Conservation (phyloP, 2,329 filamentous ascomycete genomes). For the Talaromyces sp. region DNA sequence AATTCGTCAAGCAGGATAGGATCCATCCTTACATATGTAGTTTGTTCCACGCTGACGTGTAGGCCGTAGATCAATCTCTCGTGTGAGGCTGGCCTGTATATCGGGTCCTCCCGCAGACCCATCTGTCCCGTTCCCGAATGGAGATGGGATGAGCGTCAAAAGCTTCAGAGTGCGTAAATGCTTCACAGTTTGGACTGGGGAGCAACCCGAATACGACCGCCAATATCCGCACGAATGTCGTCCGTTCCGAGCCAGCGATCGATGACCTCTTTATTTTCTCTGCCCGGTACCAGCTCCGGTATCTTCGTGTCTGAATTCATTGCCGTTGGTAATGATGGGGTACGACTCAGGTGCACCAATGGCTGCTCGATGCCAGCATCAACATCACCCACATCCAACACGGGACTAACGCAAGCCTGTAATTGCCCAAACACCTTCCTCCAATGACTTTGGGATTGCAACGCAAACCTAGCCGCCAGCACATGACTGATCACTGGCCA, state of each 20-base stretch:
- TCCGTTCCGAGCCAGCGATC: constrained; percentile 9
- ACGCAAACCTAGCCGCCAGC: constrained; percentile 4
- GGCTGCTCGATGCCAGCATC: not conserved
- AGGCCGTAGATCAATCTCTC: not conserved
- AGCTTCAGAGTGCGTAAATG: not conserved
- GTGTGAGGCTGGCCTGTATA: not conserved
- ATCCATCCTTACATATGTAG: not conserved
- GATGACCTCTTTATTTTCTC: constrained; percentile 4
- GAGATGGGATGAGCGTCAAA: not conserved
- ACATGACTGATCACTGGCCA: constrained; percentile 13
- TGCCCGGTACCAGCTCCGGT: constrained; percentile 6
- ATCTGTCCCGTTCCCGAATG: not conserved
- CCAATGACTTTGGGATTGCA: constrained; percentile 11
- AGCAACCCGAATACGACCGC: not conserved
- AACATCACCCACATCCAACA: constrained; percentile 15
- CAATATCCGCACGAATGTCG: not conserved
- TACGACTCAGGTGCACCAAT: constrained; percentile 15
- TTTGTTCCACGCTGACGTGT: not conserved
- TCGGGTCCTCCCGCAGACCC: not conserved
- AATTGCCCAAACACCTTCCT: constrained; percentile 10
- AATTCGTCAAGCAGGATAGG: not conserved
- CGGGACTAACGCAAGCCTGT: constrained; percentile 15
- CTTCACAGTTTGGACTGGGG: not conserved
- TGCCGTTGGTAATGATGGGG: constrained; percentile 7
- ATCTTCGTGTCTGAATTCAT: not conserved